These are phyloP conservation scores for Vicia faba DNA, from an alignment of 306 rosid species.

Conservation along the genomic window DNA sequence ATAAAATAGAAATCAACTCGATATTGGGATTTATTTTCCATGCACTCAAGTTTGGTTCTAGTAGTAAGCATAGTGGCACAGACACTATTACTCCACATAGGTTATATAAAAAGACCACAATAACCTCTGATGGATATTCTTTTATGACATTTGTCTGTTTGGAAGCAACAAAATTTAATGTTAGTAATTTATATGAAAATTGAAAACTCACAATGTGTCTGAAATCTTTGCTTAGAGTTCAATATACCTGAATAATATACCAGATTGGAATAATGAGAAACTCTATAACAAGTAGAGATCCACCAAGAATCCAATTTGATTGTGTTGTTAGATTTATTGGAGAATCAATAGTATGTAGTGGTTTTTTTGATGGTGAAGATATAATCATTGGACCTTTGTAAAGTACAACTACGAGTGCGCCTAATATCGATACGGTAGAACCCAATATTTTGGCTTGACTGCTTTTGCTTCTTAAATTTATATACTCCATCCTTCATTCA, in stretches of 20 bases:
- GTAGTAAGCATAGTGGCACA: slow-evolving; percentile 50
- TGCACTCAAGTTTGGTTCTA: slow-evolving; percentile 46
- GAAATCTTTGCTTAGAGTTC: background rate
- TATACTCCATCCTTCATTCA: slow-evolving; percentile 58
- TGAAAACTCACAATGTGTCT: background rate
- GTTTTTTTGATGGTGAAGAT: slow-evolving; percentile 23
- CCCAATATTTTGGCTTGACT: slow-evolving; percentile 58
- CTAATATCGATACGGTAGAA: slow-evolving; percentile 48
- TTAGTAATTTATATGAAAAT: background rate
- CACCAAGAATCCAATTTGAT: slow-evolving; percentile 53
- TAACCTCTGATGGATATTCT: slow-evolving; percentile 53
- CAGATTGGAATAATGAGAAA: slow-evolving; percentile 43
- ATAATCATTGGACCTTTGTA: slow-evolving; percentile 51
- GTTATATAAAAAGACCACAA: slow-evolving; percentile 52
- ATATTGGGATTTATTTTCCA: slow-evolving; percentile 55
- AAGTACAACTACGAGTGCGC: slow-evolving; percentile 56
- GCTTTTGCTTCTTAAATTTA: slow-evolving; percentile 46
- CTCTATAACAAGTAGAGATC: slow-evolving; percentile 42
- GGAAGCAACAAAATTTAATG: slow-evolving; percentile 11
- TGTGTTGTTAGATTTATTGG: slow-evolving; percentile 36
- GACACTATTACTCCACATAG: slow-evolving; percentile 49
- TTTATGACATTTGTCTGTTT: slow-evolving; percentile 36
- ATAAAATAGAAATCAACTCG: slow-evolving; percentile 44
- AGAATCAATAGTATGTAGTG: slow-evolving; percentile 6
- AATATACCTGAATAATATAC: slow-evolving; percentile 55